Evolutionary conservation across 1,139 yeast species (phyloP).

Genomic region (Candida gigantensis): DNA sequence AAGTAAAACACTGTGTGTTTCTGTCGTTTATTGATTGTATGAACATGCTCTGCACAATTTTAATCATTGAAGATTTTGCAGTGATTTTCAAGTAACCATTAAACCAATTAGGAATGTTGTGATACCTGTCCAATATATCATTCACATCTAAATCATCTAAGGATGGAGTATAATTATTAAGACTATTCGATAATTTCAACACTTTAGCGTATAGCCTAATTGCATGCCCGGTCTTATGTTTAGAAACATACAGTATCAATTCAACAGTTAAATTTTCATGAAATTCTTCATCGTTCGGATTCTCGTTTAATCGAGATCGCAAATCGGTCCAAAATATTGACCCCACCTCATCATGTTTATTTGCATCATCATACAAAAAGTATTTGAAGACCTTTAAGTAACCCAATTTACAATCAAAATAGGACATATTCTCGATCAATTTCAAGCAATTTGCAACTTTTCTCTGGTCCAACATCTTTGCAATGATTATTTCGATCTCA

Average conservation of each 20-base stretch:
- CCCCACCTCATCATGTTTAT: constrained; percentile 2
- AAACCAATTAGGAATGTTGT: background rate
- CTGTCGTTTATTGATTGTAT: constrained; percentile 23
- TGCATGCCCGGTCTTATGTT: constrained; percentile 14
- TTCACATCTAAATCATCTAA: background rate
- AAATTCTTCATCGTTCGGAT: background rate
- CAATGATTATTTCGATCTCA: constrained; percentile 32
- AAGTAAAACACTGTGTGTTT: constrained; percentile 25
- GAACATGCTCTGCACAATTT: background rate
- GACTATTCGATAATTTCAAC: background rate
- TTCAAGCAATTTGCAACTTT: constrained; percentile 24
- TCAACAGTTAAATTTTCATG: constrained; percentile 8
- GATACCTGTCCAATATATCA: background rate
- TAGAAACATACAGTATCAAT: constrained; percentile 14
- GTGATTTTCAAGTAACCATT: background rate
- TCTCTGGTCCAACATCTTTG: constrained; percentile 26
- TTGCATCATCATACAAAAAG: constrained; percentile 10
- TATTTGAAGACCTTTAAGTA: constrained; percentile 24
- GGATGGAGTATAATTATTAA: background rate
- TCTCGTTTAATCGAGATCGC: background rate
- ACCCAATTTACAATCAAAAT: constrained; percentile 27
- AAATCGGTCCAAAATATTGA: constrained; percentile 1
- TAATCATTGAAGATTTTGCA: background rate
- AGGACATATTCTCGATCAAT: constrained; percentile 23
- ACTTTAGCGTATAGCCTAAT: constrained; percentile 13